Evolutionary conservation across 2,329 filamentous ascomycete genomes (phyloP).

Genomic region (Fusarium bulbicola): DNA sequence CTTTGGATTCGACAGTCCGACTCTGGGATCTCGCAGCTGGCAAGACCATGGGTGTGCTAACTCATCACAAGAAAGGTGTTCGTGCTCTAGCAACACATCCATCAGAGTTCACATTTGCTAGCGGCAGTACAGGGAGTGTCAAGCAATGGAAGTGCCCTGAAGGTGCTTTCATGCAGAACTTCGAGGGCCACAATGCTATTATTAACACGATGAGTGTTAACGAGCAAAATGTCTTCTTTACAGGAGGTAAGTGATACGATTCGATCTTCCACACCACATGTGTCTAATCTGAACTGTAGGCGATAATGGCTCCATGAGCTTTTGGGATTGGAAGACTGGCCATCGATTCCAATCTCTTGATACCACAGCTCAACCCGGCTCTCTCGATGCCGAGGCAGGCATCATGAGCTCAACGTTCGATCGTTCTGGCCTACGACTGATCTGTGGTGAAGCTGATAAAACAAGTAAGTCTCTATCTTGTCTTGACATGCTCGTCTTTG

Average conservation of each 20-base stretch:
- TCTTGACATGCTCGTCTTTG: background rate
- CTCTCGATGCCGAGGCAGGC: conserved; percentile 91
- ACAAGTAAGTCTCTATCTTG: conserved; percentile 67
- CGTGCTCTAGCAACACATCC: conserved; percentile 86
- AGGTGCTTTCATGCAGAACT: conserved; percentile 99
- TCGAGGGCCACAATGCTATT: conserved; percentile 94
- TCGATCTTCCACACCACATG: no score
- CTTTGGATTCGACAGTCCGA: conserved; percentile 88
- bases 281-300: conserved; percentile 48
- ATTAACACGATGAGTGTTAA: conserved; percentile 95
- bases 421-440: conserved; percentile 84
- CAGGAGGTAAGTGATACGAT: conserved; percentile 65
- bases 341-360: conserved; percentile 90
- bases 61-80: conserved; percentile 98
- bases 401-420: conserved; percentile 97
- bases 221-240: conserved; percentile 94
- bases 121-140: conserved; percentile 89
- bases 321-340: conserved; percentile 99
- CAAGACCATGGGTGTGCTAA: conserved; percentile 94
- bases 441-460: conserved; percentile 96
- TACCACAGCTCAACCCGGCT: conserved; percentile 92
- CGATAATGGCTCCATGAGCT: conserved; percentile 95
- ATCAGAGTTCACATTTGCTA: conserved; percentile 94
- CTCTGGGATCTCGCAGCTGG: conserved; percentile 96
- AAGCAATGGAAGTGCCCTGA: conserved; percentile 99